Conservation (phyloP, 169 alveolate species). For the Eimeria praecox region DNA sequence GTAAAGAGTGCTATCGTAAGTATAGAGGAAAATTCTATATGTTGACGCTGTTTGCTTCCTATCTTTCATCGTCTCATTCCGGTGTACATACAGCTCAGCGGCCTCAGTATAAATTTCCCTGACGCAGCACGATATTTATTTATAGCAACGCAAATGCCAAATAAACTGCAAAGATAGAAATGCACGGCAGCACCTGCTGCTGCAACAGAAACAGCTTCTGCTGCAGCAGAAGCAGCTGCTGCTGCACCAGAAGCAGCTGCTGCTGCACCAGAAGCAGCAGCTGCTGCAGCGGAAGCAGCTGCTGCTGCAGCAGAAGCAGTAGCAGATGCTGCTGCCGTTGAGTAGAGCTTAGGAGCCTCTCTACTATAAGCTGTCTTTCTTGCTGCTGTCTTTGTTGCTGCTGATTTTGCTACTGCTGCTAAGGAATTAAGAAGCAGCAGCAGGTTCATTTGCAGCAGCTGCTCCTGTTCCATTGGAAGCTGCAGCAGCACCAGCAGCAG, state of each 20-base stretch:
- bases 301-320: neutral
- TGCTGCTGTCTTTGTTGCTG: neutral
- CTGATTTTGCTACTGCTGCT: neutral
- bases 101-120: no score
- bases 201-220: neutral
- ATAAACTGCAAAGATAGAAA: neutral
- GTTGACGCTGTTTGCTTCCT: neutral
- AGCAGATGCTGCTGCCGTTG: neutral
- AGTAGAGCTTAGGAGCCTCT: neutral
- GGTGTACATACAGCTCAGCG: neutral
- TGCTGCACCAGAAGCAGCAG: conserved; percentile 9
- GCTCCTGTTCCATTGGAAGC: no score
- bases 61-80: neutral
- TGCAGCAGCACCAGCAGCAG: neutral
- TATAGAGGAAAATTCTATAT: neutral
- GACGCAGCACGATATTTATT: no score
- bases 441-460: neutral
- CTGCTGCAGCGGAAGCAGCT: conserved; percentile 23
- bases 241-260: neutral
- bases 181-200: neutral
- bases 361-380: neutral
- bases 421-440: neutral
- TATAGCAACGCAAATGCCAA: neutral
- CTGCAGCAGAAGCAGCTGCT: neutral
- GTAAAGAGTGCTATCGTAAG: no score